Evolutionary conservation across 2,329 filamentous ascomycete species (phyloP), one percentile per base, ranked within the genome.

Genomic region (Xylariaceae sp.): DNA sequence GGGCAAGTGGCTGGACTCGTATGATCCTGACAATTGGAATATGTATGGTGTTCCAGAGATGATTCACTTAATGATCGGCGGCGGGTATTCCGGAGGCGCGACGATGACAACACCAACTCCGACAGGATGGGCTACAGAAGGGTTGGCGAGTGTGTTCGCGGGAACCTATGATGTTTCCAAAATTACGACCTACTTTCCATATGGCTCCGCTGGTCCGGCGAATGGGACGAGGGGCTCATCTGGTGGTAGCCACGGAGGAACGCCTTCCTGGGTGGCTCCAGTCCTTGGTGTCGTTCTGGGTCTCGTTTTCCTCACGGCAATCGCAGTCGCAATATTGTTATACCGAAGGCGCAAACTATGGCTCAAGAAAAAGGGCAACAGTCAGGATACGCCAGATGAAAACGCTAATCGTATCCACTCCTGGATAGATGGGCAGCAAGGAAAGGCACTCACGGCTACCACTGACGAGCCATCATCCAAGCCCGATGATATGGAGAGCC

Each of bases 11-110:
- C 74, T 86, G 51, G 78, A 82, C 18, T 76, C 77, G 2, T 96
- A 93, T 66, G 82, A 84, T 39, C 87, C 89, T 0, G 71, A 79
- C 0, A 76, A 75, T 7, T 84, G 80, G 66, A 75, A 75, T 19
- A 70, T 79, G n/a, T 96, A 96, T 65, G 74, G 75, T 2, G 87
- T 94, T 1, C 89, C 88, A 0, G 72, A 79, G 14, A 74, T 76
- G 16, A 80, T 94, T 3, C 76, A 81, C 48, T 72, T 74, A 0
- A 78, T 82, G 56, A 87, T 94, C 47, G 89, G 89, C 19, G 89
- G 90, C 11, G 72, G 77, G 51, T 75, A 74, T 6, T 73, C 72
- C 0, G 89, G 89, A 6, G 82, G 83, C 12, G 89, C 89, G n/a
- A 92, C 86, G 0, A 71, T 82, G 40, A 89, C 82, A 0, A 74